Evolutionary conservation across 1,139 yeast genomes (phyloP).

Genomic region (Yamadazyma aaseri): DNA sequence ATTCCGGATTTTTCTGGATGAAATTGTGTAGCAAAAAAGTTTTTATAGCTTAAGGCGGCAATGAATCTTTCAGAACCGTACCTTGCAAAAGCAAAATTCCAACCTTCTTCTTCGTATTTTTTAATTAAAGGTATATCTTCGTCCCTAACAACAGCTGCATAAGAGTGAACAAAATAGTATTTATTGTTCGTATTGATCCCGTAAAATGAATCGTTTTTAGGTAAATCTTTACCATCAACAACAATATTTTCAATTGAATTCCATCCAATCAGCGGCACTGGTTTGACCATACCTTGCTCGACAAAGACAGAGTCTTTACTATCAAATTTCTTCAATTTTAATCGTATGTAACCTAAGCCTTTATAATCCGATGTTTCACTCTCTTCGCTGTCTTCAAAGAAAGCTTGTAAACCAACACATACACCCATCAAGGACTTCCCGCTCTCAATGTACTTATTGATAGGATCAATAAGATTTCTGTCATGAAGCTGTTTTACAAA

Average conservation of each 20-base stretch:
- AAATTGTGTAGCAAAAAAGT: conserved; percentile 91
- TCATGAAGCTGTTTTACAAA: conserved; percentile 69
- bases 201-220: conserved; percentile 11
- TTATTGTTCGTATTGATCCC: conserved; percentile 52
- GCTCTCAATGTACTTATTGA: conserved; percentile 59
- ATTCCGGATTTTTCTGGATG: conserved; percentile 96
- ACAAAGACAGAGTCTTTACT: conserved; percentile 35
- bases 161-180: conserved; percentile 94
- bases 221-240: conserved; percentile 10
- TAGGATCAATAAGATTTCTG: conserved; percentile 64
- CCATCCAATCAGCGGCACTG: conserved; percentile 98
- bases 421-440: conserved; percentile 93
- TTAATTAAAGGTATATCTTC: conserved; percentile 29
- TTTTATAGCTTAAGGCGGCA: conserved; percentile 77
- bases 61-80: conserved; percentile 81
- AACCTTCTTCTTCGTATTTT: conserved; percentile 49
- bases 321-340: conserved; percentile 59
- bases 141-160: conserved; percentile 61
- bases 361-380: conserved; percentile 47
- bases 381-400: conserved; percentile 76
- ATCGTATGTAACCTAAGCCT: conserved; percentile 56
- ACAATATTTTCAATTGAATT: conserved; percentile 40
- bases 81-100: conserved; percentile 71
- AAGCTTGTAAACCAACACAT: conserved; percentile 91
- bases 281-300: conserved; percentile 38